Evolutionary conservation across 441 rosid species (phyloP).

Genomic region (Isatis lusitanica): DNA sequence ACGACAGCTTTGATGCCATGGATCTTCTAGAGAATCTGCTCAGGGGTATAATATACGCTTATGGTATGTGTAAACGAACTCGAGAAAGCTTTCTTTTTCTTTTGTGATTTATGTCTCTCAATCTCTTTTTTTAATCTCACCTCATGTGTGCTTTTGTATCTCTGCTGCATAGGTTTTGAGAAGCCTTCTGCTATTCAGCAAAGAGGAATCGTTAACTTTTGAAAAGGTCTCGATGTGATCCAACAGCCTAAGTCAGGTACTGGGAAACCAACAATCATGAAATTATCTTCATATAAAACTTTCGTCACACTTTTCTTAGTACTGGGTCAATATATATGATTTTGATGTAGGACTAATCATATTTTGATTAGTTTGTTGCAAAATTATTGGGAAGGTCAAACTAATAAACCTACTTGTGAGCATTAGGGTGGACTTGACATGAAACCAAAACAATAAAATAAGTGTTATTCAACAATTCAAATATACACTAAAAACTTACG

Average conservation of each 20-base stretch:
- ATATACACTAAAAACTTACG: too few relatives aligned
- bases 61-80: conserved; percentile 29
- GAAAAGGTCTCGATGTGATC: conserved; percentile 44
- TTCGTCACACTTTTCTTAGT: too few relatives aligned
- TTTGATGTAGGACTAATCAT: too few relatives aligned
- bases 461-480: too few relatives aligned
- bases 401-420: too few relatives aligned
- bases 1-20: conserved; percentile 49
- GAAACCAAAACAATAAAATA: too few relatives aligned
- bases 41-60: conserved; percentile 50
- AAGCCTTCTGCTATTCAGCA: conserved; percentile 49
- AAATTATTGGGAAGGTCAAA: too few relatives aligned
- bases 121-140: background rate
- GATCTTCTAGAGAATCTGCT: conserved; percentile 50
- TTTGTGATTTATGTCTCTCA: background rate
- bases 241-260: conserved; percentile 48
- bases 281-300: background rate
- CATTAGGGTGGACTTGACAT: too few relatives aligned
- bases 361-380: too few relatives aligned
- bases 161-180: conserved; percentile 35
- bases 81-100: background rate
- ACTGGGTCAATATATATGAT: too few relatives aligned
- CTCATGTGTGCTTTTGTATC: background rate
- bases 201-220: conserved; percentile 44
- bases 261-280: too few relatives aligned